These are phyloP conservation scores for Tanozyma kutaoensis DNA, from an alignment of 805 yeast species.

Conservation along the genomic window DNA sequence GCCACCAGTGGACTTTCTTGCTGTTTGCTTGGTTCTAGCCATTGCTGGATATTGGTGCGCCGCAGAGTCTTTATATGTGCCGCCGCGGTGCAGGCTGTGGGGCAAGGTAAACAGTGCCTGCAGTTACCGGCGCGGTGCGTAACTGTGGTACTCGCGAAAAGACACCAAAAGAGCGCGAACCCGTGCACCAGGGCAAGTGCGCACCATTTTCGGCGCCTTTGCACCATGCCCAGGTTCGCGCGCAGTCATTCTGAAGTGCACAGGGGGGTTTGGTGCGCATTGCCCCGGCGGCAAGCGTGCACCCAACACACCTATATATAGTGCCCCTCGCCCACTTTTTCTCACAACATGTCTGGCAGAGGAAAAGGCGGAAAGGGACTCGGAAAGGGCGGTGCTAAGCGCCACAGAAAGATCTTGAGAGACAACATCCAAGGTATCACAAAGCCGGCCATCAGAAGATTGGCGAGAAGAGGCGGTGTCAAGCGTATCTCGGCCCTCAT, in stretches of 20 bases:
- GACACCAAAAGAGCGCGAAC: no score
- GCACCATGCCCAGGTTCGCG: no score
- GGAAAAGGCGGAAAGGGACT: constrained; percentile 99
- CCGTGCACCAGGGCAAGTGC: no score
- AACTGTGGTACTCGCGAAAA: no score
- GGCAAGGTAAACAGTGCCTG: no score
- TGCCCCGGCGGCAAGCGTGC: no score
- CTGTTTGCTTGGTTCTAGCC: constrained; percentile 93
- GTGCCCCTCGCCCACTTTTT: constrained; percentile 2
- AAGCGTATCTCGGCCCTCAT: constrained; percentile 98
- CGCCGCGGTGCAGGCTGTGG: no score
- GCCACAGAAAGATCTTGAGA: constrained; percentile 99
- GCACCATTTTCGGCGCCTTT: no score
- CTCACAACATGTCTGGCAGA: constrained; percentile 77
- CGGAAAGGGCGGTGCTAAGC: constrained; percentile 99
- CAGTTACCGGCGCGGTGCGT: no score
- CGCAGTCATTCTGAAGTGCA: no score
- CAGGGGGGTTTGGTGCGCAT: no score
- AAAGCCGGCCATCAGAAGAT: constrained; percentile 99
- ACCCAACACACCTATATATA: constrained; percentile 1
- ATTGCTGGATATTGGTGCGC: constrained; percentile 20
- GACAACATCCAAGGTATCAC: constrained; percentile 99
- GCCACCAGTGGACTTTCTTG: constrained; percentile 93
- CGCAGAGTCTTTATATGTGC: neutral
- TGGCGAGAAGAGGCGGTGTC: constrained; percentile 99